Base-by-base conservation (phyloP, 2,329 filamentous ascomycete species). In the Aureobasidium sp. region DNA sequence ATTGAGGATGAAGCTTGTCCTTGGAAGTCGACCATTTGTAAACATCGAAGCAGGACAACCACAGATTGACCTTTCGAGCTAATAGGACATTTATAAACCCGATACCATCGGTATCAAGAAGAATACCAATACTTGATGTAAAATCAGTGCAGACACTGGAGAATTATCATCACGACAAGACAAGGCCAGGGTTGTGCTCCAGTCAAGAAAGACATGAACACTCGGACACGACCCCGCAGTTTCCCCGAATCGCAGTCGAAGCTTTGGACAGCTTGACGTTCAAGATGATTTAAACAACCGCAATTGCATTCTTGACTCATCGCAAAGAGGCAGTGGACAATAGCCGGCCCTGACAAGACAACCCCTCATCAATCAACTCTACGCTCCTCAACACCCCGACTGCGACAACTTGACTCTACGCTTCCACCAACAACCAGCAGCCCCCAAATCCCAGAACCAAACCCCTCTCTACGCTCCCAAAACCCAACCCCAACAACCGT, bases 401-500 rank as follows among this genome's bases (percentile, higher is more conserved):
- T 24, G 19, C 19, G 19, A 44, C 42, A 17, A 27, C 11, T 6
- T 11, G 12, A 27, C 4, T 5, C 42, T 4, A 5, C 12, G 14
- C 14, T 45, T 8, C 22, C 22, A 27, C 12, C 31, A 19, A 12
- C 19, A 22, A 15, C 12, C 22, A 27, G 1, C 42, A 45, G 17
- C 24, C 24, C 22, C 14, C 31, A 33, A 33, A 27, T 7, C 14
- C 42, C 42, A 14, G 9, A 44, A 12, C 14, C 12, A 17, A 45
- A 3, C 42, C 24, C 24, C 4, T 24, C 44, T 8, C 27, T 27
- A 17, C 44, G 27, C 44, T 27, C 44, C 12, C 42, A 44, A 42
- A 14, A 15, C 14, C 24, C 24, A 24, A 24, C 24, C 24, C 35
- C 17, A 5, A 37, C 61, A 68, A 77, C 40, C 19, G 40, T 60